These are phyloP conservation scores for Gymnopus androsaceus DNA, from an alignment of 1,284 basidiomycete species.

Conservation along the genomic window DNA sequence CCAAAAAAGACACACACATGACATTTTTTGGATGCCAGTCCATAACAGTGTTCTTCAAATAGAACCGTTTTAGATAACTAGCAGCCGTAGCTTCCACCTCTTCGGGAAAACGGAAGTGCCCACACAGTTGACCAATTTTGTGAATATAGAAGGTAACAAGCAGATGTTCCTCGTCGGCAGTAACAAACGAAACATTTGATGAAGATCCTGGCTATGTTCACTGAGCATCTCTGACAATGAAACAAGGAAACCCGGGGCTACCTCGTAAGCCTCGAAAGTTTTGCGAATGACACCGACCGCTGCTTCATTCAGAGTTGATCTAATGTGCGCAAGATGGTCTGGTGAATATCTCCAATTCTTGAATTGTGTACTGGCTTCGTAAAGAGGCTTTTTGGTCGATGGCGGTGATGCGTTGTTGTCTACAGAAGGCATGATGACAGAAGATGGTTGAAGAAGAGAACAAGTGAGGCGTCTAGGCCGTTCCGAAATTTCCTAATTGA, in stretches of 20 bases:
- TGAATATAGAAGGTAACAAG: slow-evolving; percentile 89
- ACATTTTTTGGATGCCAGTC: slow-evolving; percentile 99
- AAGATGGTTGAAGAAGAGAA: background rate
- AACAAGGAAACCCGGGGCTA: slow-evolving; percentile 37
- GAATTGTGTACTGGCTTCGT: slow-evolving; percentile 85
- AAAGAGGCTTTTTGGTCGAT: slow-evolving; percentile 48
- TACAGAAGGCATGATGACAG: slow-evolving; percentile 15
- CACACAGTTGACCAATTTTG: slow-evolving; percentile 85
- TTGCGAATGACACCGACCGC: slow-evolving; percentile 75
- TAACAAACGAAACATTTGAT: slow-evolving; percentile 69
- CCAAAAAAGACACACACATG: slow-evolving; percentile 65
- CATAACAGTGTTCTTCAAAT: slow-evolving; percentile 97
- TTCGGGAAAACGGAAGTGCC: slow-evolving; percentile 85
- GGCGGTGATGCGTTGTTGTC: slow-evolving; percentile 12
- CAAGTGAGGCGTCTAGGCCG: no score
- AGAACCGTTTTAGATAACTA: slow-evolving; percentile 94
- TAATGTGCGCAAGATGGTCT: slow-evolving; percentile 58
- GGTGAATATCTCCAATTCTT: slow-evolving; percentile 86
- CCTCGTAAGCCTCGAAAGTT: slow-evolving; percentile 82
- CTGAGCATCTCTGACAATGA: slow-evolving; percentile 16
- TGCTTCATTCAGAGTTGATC: slow-evolving; percentile 68
- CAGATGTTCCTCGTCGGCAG: slow-evolving; percentile 81
- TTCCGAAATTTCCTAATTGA: no score
- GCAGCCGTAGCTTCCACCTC: slow-evolving; percentile 92
- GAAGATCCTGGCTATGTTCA: slow-evolving; percentile 65